A percentile compares a stretch with the other conserved stretches of the same genome.
These are phyloP conservation scores for Sclerotinia trifoliorum DNA, from an alignment of 2,329 filamentous ascomycete genomes.

Conservation along the genomic window DNA sequence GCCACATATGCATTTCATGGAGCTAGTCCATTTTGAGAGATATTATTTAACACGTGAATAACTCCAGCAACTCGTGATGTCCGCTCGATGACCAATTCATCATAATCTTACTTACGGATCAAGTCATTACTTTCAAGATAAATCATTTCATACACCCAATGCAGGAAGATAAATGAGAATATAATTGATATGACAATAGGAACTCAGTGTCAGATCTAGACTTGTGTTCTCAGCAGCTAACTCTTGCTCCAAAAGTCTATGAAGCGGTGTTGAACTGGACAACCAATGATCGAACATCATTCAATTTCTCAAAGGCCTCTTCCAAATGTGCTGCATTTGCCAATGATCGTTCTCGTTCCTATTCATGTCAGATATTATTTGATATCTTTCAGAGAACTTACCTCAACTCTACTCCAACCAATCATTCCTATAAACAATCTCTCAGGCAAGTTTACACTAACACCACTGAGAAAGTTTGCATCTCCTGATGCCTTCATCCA, in stretches of 20 bases:
- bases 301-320: neutral
- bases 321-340: neutral
- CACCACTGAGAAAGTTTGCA: neutral
- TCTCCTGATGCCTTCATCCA: neutral
- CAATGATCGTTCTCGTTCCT: neutral
- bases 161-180: no score
- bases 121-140: no score
- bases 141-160: no score
- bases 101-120: no score
- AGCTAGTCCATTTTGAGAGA: neutral
- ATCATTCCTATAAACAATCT: constrained; percentile 2
- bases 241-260: neutral
- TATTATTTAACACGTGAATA: neutral
- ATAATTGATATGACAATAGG: neutral
- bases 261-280: neutral
- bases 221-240: neutral
- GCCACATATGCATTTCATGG: neutral
- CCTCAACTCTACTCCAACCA: constrained; percentile 12
- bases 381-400: neutral
- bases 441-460: constrained; percentile 14
- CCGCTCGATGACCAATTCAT: no score
- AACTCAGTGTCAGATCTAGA: neutral
- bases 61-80: no score
- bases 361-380: neutral
- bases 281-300: constrained; percentile 3